Conservation (phyloP, 768 basidiomycete species). For the Suillus lakei region DNA sequence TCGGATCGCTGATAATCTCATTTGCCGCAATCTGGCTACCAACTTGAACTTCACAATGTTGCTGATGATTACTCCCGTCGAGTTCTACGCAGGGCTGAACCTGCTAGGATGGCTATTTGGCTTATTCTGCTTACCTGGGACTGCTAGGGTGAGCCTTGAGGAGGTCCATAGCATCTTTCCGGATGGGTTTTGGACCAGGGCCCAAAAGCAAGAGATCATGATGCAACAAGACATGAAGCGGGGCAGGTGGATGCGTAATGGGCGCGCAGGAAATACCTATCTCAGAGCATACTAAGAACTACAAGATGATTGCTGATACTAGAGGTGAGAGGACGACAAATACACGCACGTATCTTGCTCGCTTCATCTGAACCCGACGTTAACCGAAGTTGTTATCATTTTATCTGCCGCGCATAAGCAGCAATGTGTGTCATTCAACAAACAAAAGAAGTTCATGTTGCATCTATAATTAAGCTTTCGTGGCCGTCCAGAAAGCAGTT, state of each 20-base stretch:
- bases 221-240: conserved; percentile 25
- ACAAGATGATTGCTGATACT: background rate
- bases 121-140: conserved; percentile 76
- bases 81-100: conserved; percentile 77
- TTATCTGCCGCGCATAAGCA: background rate
- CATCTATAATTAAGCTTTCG: conserved; percentile 32
- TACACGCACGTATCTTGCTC: background rate
- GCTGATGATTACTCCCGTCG: conserved; percentile 64
- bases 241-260: background rate
- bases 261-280: background rate
- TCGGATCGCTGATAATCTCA: background rate
- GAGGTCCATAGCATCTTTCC: conserved; percentile 67
- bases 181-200: conserved; percentile 64
- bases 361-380: background rate
- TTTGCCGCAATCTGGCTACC: background rate
- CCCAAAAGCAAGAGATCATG: conserved; percentile 48
- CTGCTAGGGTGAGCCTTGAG: conserved; percentile 71
- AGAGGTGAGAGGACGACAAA: background rate
- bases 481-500: conserved; percentile 84
- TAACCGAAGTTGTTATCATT: background rate
- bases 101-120: conserved; percentile 72
- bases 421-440: background rate
- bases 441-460: background rate
- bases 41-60: background rate
- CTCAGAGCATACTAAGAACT: background rate